Conservation (phyloP, 805 yeast genomes). For the Saturnispora serradocipensis region DNA sequence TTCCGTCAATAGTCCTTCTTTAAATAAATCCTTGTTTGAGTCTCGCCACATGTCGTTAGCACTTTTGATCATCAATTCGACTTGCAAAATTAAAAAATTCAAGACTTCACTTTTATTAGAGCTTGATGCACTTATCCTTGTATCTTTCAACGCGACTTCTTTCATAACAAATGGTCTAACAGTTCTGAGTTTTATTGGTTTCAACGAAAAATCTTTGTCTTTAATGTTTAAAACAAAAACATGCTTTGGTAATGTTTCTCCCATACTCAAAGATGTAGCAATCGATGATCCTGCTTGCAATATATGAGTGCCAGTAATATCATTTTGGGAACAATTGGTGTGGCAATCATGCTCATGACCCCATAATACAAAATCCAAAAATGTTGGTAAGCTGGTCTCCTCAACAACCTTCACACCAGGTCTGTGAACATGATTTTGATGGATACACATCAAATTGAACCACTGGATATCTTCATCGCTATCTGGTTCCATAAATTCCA, state of each 20-base stretch:
- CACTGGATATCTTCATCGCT: constrained; percentile 46
- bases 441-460: constrained; percentile 81
- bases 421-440: constrained; percentile 83
- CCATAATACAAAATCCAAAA: constrained; percentile 82
- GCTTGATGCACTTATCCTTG: constrained; percentile 50
- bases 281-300: constrained; percentile 92
- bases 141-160: constrained; percentile 46
- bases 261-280: constrained; percentile 82
- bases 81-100: constrained; percentile 49
- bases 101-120: constrained; percentile 54
- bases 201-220: constrained; percentile 46
- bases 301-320: constrained; percentile 59
- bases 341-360: constrained; percentile 97
- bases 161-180: constrained; percentile 78
- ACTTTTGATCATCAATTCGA: constrained; percentile 53
- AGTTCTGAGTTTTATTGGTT: constrained; percentile 55
- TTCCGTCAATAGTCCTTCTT: constrained; percentile 23
- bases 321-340: constrained; percentile 54
- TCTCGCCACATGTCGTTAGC: constrained; percentile 45
- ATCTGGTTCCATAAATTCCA: constrained; percentile 66
- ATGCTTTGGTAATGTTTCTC: constrained; percentile 68
- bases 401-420: constrained; percentile 78
- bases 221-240: constrained; percentile 62
- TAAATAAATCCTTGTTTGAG: constrained; percentile 21
- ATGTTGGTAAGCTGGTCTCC: constrained; percentile 71